Evolutionary conservation across 345 rosid species (phyloP).

Genomic region (Rhodamnia rubescens): DNA sequence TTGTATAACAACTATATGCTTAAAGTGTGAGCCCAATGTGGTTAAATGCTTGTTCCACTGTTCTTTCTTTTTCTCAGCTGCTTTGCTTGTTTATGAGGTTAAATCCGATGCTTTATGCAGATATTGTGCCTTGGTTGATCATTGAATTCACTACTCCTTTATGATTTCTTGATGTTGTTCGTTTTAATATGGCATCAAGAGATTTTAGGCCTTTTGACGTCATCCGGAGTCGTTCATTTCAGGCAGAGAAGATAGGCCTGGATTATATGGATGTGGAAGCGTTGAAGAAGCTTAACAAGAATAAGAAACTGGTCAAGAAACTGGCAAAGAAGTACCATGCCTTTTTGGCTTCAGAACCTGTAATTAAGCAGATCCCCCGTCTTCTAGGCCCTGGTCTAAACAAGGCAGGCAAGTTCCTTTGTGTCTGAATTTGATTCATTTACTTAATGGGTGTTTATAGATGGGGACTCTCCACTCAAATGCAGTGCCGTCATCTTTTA

Average conservation of each 20-base stretch:
- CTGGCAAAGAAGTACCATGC: constrained; percentile 74
- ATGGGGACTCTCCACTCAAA: neutral
- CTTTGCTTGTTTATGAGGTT: neutral
- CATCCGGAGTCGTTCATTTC: neutral
- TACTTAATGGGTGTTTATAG: neutral
- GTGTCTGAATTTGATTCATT: neutral
- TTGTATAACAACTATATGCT: neutral
- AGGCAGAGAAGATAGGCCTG: constrained; percentile 71
- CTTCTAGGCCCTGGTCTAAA: constrained; percentile 78
- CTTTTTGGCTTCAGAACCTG: constrained; percentile 70
- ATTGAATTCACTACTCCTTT: neutral
- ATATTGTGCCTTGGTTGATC: neutral
- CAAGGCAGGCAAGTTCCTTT: constrained; percentile 59
- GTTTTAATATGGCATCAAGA: neutral
- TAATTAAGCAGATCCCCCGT: constrained; percentile 74
- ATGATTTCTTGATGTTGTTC: neutral
- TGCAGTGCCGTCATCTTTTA: neutral
- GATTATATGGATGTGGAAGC: constrained; percentile 69
- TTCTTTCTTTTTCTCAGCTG: neutral
- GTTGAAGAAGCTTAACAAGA: constrained; percentile 67
- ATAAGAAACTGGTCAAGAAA: constrained; percentile 73
- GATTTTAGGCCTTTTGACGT: neutral
- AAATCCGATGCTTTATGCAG: neutral
- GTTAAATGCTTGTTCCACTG: neutral
- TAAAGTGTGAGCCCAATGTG: neutral